These are phyloP conservation scores for Davidsoniella eucalypti DNA, from an alignment of 2,329 filamentous ascomycete genomes.

Conservation along the genomic window DNA sequence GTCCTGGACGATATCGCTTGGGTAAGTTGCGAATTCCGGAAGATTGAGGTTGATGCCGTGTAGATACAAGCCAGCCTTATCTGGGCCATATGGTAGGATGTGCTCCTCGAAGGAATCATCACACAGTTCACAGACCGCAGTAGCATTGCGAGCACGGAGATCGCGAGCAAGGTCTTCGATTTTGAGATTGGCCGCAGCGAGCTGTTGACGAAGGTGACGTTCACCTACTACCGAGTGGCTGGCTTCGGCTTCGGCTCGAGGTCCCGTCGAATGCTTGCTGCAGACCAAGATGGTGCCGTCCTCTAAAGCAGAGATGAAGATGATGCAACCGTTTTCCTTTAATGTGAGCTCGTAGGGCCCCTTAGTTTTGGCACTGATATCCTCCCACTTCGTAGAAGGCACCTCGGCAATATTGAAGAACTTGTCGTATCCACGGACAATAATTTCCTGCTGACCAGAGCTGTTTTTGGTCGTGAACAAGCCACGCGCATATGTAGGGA, in stretches of 20 bases:
- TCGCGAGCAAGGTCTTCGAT: constrained; percentile 61
- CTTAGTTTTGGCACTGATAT: constrained; percentile 56
- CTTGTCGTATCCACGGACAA: constrained; percentile 86
- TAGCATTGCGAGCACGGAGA: constrained; percentile 68
- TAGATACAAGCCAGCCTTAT: constrained; percentile 77
- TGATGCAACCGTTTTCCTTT: constrained; percentile 99
- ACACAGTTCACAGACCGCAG: constrained; percentile 87
- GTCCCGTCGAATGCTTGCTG: constrained; percentile 93
- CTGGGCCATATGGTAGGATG: constrained; percentile 71
- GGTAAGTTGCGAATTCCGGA: constrained; percentile 79
- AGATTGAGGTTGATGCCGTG: constrained; percentile 93
- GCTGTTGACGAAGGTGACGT: constrained; percentile 62
- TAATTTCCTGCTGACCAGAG: constrained; percentile 54
- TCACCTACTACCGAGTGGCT: constrained; percentile 82
- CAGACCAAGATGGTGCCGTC: constrained; percentile 87
- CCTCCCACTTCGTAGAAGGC: constrained; percentile 62
- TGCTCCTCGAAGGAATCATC: constrained; percentile 96
- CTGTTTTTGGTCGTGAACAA: constrained; percentile 70
- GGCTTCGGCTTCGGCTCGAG: constrained; percentile 48
- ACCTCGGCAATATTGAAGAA: constrained; percentile 94
- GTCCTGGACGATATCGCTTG: constrained; percentile 63
- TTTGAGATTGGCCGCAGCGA: constrained; percentile 60
- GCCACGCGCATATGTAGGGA: constrained; percentile 85
- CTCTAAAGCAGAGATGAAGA: constrained; percentile 84
- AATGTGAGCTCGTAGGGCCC: constrained; percentile 91